Base-by-base conservation (phyloP, 805 yeast species). In the Komagataella ulmi region DNA sequence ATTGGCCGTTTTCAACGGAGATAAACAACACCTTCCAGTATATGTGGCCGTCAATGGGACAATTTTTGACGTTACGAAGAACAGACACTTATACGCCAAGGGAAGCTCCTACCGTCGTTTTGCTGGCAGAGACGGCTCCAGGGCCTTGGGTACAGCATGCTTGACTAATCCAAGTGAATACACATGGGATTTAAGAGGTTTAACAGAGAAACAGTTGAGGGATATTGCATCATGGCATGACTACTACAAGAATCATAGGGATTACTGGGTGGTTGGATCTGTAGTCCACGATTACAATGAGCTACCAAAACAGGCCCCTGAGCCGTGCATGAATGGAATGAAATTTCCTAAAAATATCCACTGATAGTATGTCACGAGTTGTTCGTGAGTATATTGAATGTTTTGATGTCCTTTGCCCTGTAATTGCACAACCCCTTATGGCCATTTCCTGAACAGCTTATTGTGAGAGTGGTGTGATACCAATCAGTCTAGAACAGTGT, bases 71-170 rank as follows among this genome's bases (percentile, higher is more conserved):
- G 93, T 85, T 6, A 65, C 79, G 1, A 63, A 72, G 0, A 66
- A 75, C 10, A 65, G 71, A 1, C 65, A 61, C 5, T 65, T 80
- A 2, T 85, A 85, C 61, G 85, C 85, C 0, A 81, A 81, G 0
- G 65, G 70, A 0, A 85, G 85, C 0, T 59, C 77, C 0, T 85
- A 85, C 60, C 58, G 69, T 7, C 65, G 72, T 46, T 75, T 85
- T 58, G 73, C 81, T 36, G 93, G 91, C 1, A 67, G 67, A 46
- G 93, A 85, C 62, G 77, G 80, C 45, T 81, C 88, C 2, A 66
- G 90, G 24, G 85, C 84, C 17, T 82, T 75, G 58, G 81, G 76
- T 3, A 84, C 88, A 1, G 90, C 90, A 2, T 84, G 89, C 58
- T 79, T 85, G 53, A 61, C 65, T 45, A 70, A 71, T 40, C 62